These are phyloP conservation scores for Murraya koenigii DNA, from an alignment of 345 rosid genomes.

Conservation along the genomic window DNA sequence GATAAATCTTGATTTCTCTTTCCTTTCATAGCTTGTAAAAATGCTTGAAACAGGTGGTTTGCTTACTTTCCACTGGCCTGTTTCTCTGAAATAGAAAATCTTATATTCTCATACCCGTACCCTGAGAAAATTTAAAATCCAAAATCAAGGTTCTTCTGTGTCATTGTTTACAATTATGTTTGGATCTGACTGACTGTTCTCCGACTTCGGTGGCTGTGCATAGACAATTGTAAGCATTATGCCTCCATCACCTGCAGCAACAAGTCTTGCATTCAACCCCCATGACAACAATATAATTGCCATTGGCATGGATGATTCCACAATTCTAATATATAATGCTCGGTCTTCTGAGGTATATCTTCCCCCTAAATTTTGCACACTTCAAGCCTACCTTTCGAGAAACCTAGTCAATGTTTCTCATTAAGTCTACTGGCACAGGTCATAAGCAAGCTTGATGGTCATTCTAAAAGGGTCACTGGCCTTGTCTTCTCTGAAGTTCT, in stretches of 20 bases:
- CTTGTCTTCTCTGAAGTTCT: constrained; percentile 40
- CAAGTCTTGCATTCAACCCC: constrained; percentile 53
- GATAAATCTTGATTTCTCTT: not conserved
- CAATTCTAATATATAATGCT: constrained; percentile 34
- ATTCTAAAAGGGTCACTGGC: constrained; percentile 35
- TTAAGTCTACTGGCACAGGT: constrained; percentile 27
- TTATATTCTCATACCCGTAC: not conserved
- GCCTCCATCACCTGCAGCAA: constrained; percentile 30
- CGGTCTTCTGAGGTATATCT: constrained; percentile 28
- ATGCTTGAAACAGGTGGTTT: not conserved
- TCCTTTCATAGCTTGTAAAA: not conserved
- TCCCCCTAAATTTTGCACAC: not conserved
- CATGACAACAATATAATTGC: constrained; percentile 46
- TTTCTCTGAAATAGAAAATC: not conserved
- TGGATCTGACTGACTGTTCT: not conserved
- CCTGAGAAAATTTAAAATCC: not conserved
- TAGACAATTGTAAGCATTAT: not conserved
- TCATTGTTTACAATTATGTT: not conserved
- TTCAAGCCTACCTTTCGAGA: not conserved
- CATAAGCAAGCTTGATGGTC: constrained; percentile 37
- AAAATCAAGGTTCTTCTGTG: not conserved
- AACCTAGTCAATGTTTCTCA: not conserved
- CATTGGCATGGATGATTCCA: constrained; percentile 50
- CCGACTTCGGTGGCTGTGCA: not conserved
- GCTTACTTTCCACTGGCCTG: not conserved